These are phyloP conservation scores for Daldinia eschscholtzii DNA, from an alignment of 2,329 filamentous ascomycete genomes.

Conservation along the genomic window DNA sequence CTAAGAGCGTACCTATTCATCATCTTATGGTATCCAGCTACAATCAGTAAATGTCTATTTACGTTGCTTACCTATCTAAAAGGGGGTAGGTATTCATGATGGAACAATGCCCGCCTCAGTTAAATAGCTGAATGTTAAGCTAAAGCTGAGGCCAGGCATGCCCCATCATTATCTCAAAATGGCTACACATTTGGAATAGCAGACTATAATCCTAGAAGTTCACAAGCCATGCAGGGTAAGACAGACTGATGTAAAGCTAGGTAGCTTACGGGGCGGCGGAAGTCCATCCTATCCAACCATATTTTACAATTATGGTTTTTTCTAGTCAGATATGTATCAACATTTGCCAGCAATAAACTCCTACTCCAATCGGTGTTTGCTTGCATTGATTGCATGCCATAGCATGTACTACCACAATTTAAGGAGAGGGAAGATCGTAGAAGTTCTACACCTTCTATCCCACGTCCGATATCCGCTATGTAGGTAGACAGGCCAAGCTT, in stretches of 20 bases:
- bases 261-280: slow-evolving; percentile 29
- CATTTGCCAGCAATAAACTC: slow-evolving; percentile 19
- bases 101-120: slow-evolving; percentile 9
- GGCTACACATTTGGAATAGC: slow-evolving; percentile 25
- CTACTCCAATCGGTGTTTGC: slow-evolving; percentile 25
- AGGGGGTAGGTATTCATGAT: background rate
- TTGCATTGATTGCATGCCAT: slow-evolving; percentile 29
- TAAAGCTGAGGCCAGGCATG: slow-evolving; percentile 38
- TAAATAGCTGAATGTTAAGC: slow-evolving; percentile 27
- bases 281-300: slow-evolving; percentile 35
- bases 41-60: background rate
- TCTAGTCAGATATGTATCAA: slow-evolving; percentile 9
- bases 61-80: background rate
- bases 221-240: slow-evolving; percentile 24
- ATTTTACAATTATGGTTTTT: slow-evolving; percentile 20
- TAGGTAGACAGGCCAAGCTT: slow-evolving; percentile 23
- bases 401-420: slow-evolving; percentile 20
- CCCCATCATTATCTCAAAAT: slow-evolving; percentile 17
- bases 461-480: slow-evolving; percentile 39
- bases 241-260: background rate
- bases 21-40: slow-evolving; percentile 1
- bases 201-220: slow-evolving; percentile 20
- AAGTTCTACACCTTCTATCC: slow-evolving; percentile 36
- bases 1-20: background rate
- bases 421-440: slow-evolving; percentile 33